These are phyloP conservation scores for Talaromyces trachyspermus DNA, from an alignment of 495 filamentous ascomycete genomes.

Conservation along the genomic window DNA sequence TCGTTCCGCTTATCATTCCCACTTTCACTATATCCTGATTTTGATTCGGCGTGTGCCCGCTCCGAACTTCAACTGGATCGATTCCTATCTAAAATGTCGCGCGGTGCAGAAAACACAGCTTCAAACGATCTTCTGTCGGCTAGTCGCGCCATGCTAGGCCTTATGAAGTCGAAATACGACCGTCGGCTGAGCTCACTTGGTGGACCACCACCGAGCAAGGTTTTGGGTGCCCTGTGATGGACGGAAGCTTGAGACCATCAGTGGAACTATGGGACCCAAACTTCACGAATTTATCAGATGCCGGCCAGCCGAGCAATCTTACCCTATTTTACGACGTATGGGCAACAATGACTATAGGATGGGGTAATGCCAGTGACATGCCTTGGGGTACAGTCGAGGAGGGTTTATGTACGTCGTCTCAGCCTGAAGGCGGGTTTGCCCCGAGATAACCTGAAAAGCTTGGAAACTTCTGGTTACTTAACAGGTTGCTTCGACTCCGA, in stretches of 20 bases:
- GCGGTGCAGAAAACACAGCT: not conserved
- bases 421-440: not conserved
- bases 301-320: not conserved
- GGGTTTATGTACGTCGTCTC: not conserved
- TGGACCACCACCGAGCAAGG: not conserved
- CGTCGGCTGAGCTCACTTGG: not conserved
- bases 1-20: conserved; percentile 7
- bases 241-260: not conserved
- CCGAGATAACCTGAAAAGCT: too few relatives aligned
- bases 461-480: too few relatives aligned
- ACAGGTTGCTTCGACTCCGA: too few relatives aligned
- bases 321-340: conserved; percentile 4
- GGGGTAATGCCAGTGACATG: not conserved
- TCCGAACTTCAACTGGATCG: conserved; percentile 1
- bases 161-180: conserved; percentile 6
- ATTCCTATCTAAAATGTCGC: conserved; percentile 6
- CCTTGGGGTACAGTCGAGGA: not conserved
- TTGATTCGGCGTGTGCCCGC: conserved; percentile 5
- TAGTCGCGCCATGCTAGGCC: conserved; percentile 3
- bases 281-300: conserved; percentile 1
- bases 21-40: not conserved
- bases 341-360: conserved; percentile 1
- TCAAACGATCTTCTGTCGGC: conserved; percentile 3
- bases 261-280: not conserved
- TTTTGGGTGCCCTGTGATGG: conserved; percentile 7